Evolutionary conservation across 2,329 filamentous ascomycete species (phyloP).

Genomic region (Fusarium abutilonis): DNA sequence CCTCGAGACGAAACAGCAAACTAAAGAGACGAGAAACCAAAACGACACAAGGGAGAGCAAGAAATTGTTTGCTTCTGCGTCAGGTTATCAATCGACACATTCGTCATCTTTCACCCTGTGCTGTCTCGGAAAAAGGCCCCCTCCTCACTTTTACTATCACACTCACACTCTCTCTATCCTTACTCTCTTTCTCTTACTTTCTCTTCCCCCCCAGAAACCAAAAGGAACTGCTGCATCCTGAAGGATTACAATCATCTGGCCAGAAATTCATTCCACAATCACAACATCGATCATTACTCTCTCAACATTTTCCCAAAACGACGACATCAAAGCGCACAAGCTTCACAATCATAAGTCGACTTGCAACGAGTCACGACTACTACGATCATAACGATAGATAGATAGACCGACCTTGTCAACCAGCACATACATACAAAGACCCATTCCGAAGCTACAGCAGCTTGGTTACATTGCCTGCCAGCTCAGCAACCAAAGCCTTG

Average conservation of each 20-base stretch:
- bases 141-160: slow-evolving; percentile 3
- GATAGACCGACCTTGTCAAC: background rate
- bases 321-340: background rate
- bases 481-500: slow-evolving; percentile 5
- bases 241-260: slow-evolving; percentile 25
- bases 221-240: slow-evolving; percentile 13
- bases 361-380: slow-evolving; percentile 27
- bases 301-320: background rate
- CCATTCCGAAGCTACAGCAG: too few species aligned
- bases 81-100: slow-evolving; percentile 16
- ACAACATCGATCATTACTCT: slow-evolving; percentile 10
- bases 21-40: slow-evolving; percentile 7
- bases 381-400: slow-evolving; percentile 29
- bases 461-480: background rate
- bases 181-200: background rate
- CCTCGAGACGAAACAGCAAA: background rate
- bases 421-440: background rate
- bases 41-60: slow-evolving; percentile 16
- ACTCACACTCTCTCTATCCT: background rate
- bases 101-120: slow-evolving; percentile 31
- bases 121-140: slow-evolving; percentile 34
- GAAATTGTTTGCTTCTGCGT: slow-evolving; percentile 36
- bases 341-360: background rate
- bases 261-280: slow-evolving; percentile 19
- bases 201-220: slow-evolving; percentile 1